These are phyloP conservation scores for Allantophomopsis lycopodina DNA, from an alignment of 2,329 filamentous ascomycete genomes.

Conservation along the genomic window DNA sequence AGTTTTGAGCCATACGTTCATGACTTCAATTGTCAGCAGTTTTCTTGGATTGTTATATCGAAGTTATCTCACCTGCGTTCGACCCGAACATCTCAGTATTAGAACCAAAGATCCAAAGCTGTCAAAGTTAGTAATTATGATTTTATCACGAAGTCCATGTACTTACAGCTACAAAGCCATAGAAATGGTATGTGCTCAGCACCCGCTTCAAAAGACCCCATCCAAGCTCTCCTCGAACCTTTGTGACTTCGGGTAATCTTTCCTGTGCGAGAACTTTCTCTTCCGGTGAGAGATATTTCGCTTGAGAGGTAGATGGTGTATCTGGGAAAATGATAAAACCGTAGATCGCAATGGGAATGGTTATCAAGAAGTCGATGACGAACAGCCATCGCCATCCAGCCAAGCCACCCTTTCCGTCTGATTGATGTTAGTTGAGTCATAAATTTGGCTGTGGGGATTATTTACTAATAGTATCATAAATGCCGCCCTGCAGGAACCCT, in stretches of 20 bases:
- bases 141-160: too few species aligned
- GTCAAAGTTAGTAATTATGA: too few species aligned
- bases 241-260: constrained; percentile 26
- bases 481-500: constrained; percentile 42
- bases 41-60: too few species aligned
- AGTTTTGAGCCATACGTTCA: constrained; percentile 34
- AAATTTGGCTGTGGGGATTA: too few species aligned
- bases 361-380: constrained; percentile 38
- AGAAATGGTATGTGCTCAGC: constrained; percentile 48
- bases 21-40: too few species aligned
- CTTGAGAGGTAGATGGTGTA: constrained; percentile 25
- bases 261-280: constrained; percentile 27
- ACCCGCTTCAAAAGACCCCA: constrained; percentile 37
- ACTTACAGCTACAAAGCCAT: constrained; percentile 40
- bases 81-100: constrained; percentile 58
- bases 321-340: constrained; percentile 33
- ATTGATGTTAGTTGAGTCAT: too few species aligned
- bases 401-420: constrained; percentile 27
- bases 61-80: constrained; percentile 24
- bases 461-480: constrained; percentile 10
- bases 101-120: constrained; percentile 53
- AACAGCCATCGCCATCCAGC: constrained; percentile 38
- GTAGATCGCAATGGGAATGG: constrained; percentile 39
- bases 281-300: constrained; percentile 24
- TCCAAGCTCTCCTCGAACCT: constrained; percentile 29